Percentiles rank a stretch among this genome's conserved stretches.
phyloP scores from a whole-genome alignment of 257 asterid genomes.

The Solanum chaucha region DNA sequence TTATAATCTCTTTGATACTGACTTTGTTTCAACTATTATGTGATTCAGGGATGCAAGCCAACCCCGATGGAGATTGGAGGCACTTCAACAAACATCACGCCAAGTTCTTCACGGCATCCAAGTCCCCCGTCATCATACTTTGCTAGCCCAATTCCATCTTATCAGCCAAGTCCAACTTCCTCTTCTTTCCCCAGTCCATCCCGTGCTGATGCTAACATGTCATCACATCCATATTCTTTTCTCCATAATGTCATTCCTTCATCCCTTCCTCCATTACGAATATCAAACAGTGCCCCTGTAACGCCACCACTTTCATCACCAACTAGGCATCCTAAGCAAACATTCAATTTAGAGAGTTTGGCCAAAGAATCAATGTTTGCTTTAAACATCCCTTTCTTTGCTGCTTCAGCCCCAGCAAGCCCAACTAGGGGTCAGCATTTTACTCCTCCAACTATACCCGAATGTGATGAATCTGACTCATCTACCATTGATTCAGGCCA shows the following conservation, averaged over 20 bases:
- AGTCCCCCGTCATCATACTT: conserved; percentile 19
- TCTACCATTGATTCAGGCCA: conserved; percentile 79
- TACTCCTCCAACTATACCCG: conserved; percentile 81
- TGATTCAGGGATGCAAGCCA: conserved; percentile 84
- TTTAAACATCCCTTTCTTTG: conserved; percentile 9
- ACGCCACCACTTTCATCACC: conserved; percentile 98
- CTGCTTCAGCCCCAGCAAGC: conserved; percentile 20
- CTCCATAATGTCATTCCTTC: conserved; percentile 25
- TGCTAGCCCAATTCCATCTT: conserved; percentile 17
- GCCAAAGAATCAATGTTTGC: conserved; percentile 13
- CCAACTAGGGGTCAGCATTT: conserved; percentile 24
- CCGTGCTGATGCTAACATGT: neutral
- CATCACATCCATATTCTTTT: conserved; percentile 12
- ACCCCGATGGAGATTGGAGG: conserved; percentile 30
- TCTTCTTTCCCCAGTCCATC: conserved; percentile 20
- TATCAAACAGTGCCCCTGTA: conserved; percentile 88
- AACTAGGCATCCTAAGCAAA: conserved; percentile 52
- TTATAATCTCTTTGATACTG: neutral
- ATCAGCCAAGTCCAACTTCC: conserved; percentile 14
- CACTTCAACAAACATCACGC: conserved; percentile 16
- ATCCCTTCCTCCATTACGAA: conserved; percentile 73
- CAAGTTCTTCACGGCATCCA: conserved; percentile 8
- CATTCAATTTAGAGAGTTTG: conserved; percentile 1
- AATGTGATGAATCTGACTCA: conserved; percentile 84
- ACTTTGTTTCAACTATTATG: neutral